Evolutionary conservation across 2,329 filamentous ascomycete genomes (phyloP).

Genomic region (Venturia oleaginea): DNA sequence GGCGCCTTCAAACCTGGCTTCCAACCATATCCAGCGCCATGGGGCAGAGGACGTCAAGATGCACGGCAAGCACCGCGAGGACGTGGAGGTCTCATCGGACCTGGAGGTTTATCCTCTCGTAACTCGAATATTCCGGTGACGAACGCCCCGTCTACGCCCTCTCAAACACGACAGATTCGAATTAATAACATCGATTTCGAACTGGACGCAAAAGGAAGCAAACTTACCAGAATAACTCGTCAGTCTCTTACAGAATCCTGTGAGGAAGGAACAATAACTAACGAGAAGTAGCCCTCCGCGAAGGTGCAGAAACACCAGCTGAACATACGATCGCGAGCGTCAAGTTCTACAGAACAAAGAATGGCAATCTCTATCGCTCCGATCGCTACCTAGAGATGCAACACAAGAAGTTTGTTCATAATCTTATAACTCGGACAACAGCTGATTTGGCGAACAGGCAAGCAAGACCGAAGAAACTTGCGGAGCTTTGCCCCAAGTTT

Average conservation of each 20-base stretch:
- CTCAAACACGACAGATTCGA: not conserved
- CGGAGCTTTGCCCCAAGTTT: conserved; percentile 11
- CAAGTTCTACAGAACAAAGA: conserved; percentile 76
- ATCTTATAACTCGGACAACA: not conserved
- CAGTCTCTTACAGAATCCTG: not conserved
- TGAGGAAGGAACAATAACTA: not conserved
- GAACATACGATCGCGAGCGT: conserved; percentile 64
- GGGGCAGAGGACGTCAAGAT: not conserved
- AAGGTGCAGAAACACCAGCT: conserved; percentile 53
- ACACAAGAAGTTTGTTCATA: conserved; percentile 6
- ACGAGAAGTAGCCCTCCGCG: not conserved
- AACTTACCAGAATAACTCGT: conserved; percentile 10
- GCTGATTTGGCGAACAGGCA: not conserved
- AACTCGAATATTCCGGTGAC: not conserved
- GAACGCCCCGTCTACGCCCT: not conserved
- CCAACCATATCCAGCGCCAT: conserved; percentile 2
- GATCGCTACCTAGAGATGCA: conserved; percentile 54
- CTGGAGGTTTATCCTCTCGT: not conserved
- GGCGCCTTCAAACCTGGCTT: not conserved
- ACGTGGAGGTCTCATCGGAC: not conserved
- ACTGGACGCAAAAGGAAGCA: conserved; percentile 2
- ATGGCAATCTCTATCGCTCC: conserved; percentile 69
- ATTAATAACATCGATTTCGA: conserved; percentile 5
- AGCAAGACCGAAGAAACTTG: not conserved
- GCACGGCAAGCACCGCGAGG: not conserved